Evolutionary conservation across 1,139 yeast species (phyloP).

Genomic region (Geotrichum citri-aurantii): DNA sequence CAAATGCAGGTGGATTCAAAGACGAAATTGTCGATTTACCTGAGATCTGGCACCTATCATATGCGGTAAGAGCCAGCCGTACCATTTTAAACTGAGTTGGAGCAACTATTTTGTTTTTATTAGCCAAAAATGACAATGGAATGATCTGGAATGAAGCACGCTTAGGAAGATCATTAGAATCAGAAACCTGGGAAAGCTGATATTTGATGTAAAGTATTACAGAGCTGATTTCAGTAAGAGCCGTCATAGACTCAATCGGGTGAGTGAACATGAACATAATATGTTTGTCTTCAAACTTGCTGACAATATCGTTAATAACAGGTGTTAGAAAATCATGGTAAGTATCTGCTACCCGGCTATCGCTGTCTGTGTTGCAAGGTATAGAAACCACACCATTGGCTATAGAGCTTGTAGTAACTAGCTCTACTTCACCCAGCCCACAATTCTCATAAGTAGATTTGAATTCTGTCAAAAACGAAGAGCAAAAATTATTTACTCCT

Average conservation of each 20-base stretch:
- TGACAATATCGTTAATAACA: not conserved
- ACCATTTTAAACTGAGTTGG: conserved; percentile 47
- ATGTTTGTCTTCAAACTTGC: not conserved
- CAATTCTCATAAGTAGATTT: conserved; percentile 36
- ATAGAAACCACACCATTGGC: conserved; percentile 23
- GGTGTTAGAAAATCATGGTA: not conserved
- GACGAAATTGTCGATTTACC: conserved; percentile 1
- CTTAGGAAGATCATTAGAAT: not conserved
- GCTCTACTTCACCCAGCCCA: conserved; percentile 31
- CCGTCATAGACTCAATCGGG: conserved; percentile 16
- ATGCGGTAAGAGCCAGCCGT: conserved; percentile 54
- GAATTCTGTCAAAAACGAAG: conserved; percentile 27
- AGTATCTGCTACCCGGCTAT: not conserved
- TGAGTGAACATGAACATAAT: conserved; percentile 14
- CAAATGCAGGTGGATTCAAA: conserved; percentile 1
- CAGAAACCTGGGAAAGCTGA: not conserved
- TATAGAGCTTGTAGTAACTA: conserved; percentile 28
- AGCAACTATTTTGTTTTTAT: conserved; percentile 42
- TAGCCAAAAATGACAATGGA: conserved; percentile 49
- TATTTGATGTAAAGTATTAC: conserved; percentile 16
- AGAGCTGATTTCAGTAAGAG: conserved; percentile 6
- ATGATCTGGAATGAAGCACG: conserved; percentile 39
- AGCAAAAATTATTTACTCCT: conserved; percentile 27
- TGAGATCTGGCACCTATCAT: conserved; percentile 44
- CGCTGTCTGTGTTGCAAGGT: conserved; percentile 6